Conservation (phyloP, 1,284 basidiomycete species). For the Sporisorium graminicola region DNA sequence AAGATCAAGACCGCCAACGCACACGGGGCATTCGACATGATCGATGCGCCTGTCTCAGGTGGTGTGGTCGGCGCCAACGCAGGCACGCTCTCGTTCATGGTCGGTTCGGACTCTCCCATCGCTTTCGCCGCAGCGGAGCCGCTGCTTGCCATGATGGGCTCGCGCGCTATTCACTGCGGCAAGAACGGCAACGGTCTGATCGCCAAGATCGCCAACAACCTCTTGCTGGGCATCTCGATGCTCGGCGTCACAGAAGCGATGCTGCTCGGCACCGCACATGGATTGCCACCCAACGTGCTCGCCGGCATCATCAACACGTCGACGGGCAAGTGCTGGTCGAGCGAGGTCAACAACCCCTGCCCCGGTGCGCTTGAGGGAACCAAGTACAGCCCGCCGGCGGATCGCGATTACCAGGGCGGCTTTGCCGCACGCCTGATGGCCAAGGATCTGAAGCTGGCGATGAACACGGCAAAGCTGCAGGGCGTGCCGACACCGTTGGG, state of each 20-base stretch:
- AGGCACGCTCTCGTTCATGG: constrained; percentile 84
- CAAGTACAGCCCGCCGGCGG: constrained; percentile 82
- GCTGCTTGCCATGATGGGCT: constrained; percentile 78
- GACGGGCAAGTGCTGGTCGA: constrained; percentile 79
- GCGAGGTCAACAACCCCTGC: constrained; percentile 87
- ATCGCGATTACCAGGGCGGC: constrained; percentile 80
- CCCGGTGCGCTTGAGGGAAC: constrained; percentile 75
- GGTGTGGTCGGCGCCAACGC: constrained; percentile 87
- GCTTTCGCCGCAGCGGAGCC: constrained; percentile 76
- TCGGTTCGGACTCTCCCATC: constrained; percentile 77
- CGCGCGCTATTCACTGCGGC: constrained; percentile 84
- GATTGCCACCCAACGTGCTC: constrained; percentile 53
- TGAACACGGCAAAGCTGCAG: constrained; percentile 56
- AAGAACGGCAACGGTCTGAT: constrained; percentile 76
- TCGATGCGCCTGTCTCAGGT: constrained; percentile 91
- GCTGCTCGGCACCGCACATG: constrained; percentile 61
- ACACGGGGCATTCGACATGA: constrained; percentile 73
- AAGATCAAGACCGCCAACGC: constrained; percentile 74
- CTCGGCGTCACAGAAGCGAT: constrained; percentile 62
- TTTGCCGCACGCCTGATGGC: constrained; percentile 50
- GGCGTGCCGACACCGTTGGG: constrained; percentile 61
- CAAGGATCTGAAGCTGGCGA: constrained; percentile 62
- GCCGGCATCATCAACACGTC: constrained; percentile 65
- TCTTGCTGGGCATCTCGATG: constrained; percentile 63
- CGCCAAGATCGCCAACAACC: constrained; percentile 67